These are phyloP conservation scores for Diaporthe ampelina DNA, from an alignment of 2,329 filamentous ascomycete genomes.

Conservation along the genomic window DNA sequence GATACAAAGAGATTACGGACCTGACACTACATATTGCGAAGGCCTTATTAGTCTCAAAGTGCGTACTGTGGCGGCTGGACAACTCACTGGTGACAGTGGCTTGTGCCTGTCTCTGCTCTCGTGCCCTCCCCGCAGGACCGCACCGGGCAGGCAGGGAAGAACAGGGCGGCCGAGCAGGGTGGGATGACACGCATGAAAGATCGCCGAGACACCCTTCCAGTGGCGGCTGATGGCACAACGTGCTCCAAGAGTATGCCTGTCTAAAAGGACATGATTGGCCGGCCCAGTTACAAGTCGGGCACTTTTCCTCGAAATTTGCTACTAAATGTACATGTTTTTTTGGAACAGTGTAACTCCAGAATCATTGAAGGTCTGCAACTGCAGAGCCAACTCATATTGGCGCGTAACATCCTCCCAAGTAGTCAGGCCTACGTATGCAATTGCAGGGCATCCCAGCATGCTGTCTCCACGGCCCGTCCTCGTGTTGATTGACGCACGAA, in stretches of 20 bases:
- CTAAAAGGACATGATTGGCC: slow-evolving; percentile 8
- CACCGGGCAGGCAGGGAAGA: background rate
- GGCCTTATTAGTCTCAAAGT: background rate
- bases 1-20: too few relatives aligned
- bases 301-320: background rate
- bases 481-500: slow-evolving; percentile 14
- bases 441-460: slow-evolving; percentile 11
- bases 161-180: background rate
- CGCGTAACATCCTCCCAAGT: background rate
- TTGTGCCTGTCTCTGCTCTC: slow-evolving; percentile 6
- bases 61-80: background rate
- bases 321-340: background rate
- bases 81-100: slow-evolving; percentile 16
- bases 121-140: background rate
- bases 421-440: background rate
- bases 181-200: slow-evolving; percentile 18
- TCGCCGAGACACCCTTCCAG: background rate
- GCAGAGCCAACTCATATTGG: background rate
- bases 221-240: background rate
- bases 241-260: background rate
- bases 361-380: background rate
- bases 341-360: background rate
- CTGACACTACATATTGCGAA: too few relatives aligned
- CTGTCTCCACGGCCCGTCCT: background rate
- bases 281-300: background rate